Percentiles rank a stretch among this genome's conserved stretches.
Conservation (phyloP, 1,284 basidiomycete genomes). For the Puccinia coronata region DNA sequence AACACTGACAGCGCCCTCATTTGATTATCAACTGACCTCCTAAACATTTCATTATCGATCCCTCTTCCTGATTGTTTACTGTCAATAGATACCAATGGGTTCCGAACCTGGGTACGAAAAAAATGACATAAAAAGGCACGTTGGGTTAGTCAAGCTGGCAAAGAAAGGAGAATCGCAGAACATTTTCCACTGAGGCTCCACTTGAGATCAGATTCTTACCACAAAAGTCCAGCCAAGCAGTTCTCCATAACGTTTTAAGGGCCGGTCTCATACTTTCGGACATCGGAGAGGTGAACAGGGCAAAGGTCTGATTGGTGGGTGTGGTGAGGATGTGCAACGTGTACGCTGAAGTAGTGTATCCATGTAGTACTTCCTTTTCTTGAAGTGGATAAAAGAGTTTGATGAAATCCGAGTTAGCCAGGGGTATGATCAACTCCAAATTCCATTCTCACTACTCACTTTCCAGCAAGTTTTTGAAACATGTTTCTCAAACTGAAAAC, state of each 20-base stretch:
- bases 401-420: background rate
- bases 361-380: slow-evolving; percentile 30
- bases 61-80: slow-evolving; percentile 65
- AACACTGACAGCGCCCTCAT: slow-evolving; percentile 16
- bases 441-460: no score
- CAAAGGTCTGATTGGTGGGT: slow-evolving; percentile 87
- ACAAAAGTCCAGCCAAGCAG: slow-evolving; percentile 91
- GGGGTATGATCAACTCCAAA: no score
- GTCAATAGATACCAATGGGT: slow-evolving; percentile 43
- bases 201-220: slow-evolving; percentile 67
- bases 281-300: slow-evolving; percentile 83
- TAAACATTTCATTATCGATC: slow-evolving; percentile 74
- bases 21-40: slow-evolving; percentile 53
- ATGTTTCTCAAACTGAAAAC: slow-evolving; percentile 88
- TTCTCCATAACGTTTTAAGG: slow-evolving; percentile 81
- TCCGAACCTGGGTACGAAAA: slow-evolving; percentile 3
- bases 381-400: background rate
- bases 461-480: slow-evolving; percentile 74
- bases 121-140: slow-evolving; percentile 8
- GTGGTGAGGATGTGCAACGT: slow-evolving; percentile 92
- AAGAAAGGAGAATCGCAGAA: background rate
- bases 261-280: slow-evolving; percentile 69
- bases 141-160: background rate
- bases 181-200: slow-evolving; percentile 52
- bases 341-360: slow-evolving; percentile 87